A percentile compares a stretch with the other conserved stretches of the same genome.
These are phyloP conservation scores for Polyplosphaeria fusca DNA, from an alignment of 495 filamentous ascomycete genomes.

Conservation along the genomic window DNA sequence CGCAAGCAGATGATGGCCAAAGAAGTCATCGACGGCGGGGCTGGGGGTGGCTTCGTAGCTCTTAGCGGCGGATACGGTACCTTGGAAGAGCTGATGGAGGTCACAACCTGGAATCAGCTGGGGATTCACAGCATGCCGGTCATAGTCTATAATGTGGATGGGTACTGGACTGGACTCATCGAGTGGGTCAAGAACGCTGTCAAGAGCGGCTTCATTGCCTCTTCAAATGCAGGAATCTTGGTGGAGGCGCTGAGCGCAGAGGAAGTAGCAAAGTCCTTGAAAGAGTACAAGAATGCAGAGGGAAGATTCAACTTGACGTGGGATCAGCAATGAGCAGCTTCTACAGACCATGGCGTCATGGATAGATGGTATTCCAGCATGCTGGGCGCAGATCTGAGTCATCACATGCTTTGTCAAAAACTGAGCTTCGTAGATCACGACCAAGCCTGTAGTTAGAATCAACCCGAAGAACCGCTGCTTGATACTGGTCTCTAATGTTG, in stretches of 20 bases:
- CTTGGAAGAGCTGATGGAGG: conserved; percentile 94
- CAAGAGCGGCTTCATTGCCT: conserved; percentile 68
- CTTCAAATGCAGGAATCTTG: conserved; percentile 67
- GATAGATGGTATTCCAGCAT: too few species aligned
- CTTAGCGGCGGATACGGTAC: conserved; percentile 91
- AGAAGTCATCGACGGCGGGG: conserved; percentile 75
- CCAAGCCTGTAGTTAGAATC: too few species aligned
- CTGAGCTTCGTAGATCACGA: too few species aligned
- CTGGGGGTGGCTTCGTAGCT: conserved; percentile 84
- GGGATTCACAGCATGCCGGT: conserved; percentile 85
- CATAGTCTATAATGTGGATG: conserved; percentile 78
- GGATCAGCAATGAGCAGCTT: conserved; percentile 49
- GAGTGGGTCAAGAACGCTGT: conserved; percentile 79
- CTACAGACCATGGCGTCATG: too few species aligned
- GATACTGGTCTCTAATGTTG: too few species aligned
- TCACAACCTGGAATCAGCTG: conserved; percentile 95
- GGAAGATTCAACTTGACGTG: conserved; percentile 78
- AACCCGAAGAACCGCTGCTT: too few species aligned
- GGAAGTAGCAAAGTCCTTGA: conserved; percentile 67
- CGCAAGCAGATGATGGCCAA: conserved; percentile 89
- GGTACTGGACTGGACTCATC: conserved; percentile 86
- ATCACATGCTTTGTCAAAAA: too few species aligned
- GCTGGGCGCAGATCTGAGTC: too few species aligned
- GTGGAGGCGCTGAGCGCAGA: conserved; percentile 68
- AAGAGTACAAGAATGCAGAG: conserved; percentile 69